Percentiles rank a stretch among this genome's conserved stretches.
Conservation (phyloP, 345 rosid genomes). For the thale cress (Arabidopsis thaliana) region TAIR10.1 NC_003071.7:4803001-4803500, state of each 20-base stretch:
- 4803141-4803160: conserved; percentile 59
- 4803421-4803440: conserved; percentile 63
- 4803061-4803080: conserved; percentile 57
- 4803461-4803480: conserved; percentile 81
- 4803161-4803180: conserved; percentile 46
- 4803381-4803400: conserved; percentile 53
- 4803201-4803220: conserved; percentile 58
- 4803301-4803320: conserved; percentile 58
- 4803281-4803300: conserved; percentile 50
- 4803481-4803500: conserved; percentile 75
- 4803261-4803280: conserved; percentile 90
- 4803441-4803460: conserved; percentile 78
- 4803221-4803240: conserved; percentile 71
- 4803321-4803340: conserved; percentile 47
- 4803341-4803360: conserved; percentile 73
- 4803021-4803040: conserved; percentile 55
- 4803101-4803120: conserved; percentile 71
- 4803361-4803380: conserved; percentile 68
- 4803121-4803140: conserved; percentile 58
- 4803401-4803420: conserved; percentile 91
- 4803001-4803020: conserved; percentile 89
- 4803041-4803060: conserved; percentile 57
- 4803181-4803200: conserved; percentile 4
- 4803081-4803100: conserved; percentile 73
- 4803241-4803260: conserved; percentile 76